Percentiles rank a stretch among this genome's conserved stretches.
Conservation (phyloP, 805 yeast genomes). For the Ogataea methanolica region DNA sequence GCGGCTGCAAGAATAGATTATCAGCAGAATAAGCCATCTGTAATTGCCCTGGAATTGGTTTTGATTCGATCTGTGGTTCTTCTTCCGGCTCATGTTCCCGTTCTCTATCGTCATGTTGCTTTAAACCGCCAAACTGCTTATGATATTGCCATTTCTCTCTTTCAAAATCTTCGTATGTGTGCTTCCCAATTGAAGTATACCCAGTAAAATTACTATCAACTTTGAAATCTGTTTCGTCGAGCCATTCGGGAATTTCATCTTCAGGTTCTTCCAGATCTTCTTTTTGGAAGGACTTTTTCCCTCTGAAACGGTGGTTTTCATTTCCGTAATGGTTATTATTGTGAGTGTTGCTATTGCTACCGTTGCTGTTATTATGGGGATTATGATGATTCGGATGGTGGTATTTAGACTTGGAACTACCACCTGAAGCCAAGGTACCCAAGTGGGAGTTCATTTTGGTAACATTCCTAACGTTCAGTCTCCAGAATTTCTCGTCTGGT, state of each 20-base stretch:
- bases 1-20: neutral
- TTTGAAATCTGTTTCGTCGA: constrained; percentile 29
- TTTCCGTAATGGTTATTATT: neutral
- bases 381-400: neutral
- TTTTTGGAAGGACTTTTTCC: neutral
- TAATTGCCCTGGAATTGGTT: neutral
- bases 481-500: constrained; percentile 22
- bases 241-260: constrained; percentile 28
- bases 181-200: constrained; percentile 20
- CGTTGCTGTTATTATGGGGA: neutral
- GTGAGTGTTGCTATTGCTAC: neutral
- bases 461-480: constrained; percentile 16
- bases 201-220: constrained; percentile 25
- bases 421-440: constrained; percentile 1
- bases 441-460: neutral
- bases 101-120: neutral
- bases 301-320: neutral
- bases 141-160: constrained; percentile 23
- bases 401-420: neutral
- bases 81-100: constrained; percentile 6
- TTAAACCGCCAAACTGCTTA: constrained; percentile 12
- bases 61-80: neutral
- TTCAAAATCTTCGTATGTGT: constrained; percentile 28
- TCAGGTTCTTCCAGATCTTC: constrained; percentile 10
- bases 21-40: neutral